Conservation (phyloP, 2,329 filamentous ascomycete genomes). For the Phyllosticta capitalensis region DNA sequence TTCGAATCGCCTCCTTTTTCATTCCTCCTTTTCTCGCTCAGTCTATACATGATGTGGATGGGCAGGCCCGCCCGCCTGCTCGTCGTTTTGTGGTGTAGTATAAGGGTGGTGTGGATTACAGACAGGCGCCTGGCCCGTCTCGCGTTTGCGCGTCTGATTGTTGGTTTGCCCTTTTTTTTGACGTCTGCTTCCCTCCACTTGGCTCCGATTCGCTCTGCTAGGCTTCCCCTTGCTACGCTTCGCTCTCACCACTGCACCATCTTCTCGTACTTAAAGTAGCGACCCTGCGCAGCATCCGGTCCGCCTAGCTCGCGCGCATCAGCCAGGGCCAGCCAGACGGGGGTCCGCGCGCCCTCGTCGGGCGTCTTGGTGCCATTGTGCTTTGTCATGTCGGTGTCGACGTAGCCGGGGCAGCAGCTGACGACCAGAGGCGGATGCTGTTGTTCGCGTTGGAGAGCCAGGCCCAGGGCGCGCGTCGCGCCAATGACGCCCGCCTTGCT, state of each 20-base stretch:
- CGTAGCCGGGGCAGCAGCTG: conserved; percentile 36
- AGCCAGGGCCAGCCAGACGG: conserved; percentile 33
- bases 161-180: no score
- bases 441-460: conserved; percentile 8
- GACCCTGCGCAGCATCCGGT: neutral
- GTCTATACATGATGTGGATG: no score
- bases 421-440: conserved; percentile 20
- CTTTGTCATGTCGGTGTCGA: conserved; percentile 40
- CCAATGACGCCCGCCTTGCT: conserved; percentile 38
- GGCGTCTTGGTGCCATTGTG: conserved; percentile 31
- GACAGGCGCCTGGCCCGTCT: no score
- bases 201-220: no score
- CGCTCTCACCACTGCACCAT: conserved; percentile 24
- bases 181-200: no score
- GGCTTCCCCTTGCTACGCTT: no score
- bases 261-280: conserved; percentile 33
- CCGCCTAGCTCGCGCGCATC: conserved; percentile 30
- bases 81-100: no score
- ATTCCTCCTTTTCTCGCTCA: no score
- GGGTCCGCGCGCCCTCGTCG: conserved; percentile 37
- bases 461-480: conserved; percentile 31
- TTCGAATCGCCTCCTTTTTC: no score
- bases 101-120: no score
- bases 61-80: no score
- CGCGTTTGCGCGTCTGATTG: no score